These are phyloP conservation scores for Trichoderma guizhouense DNA, from an alignment of 2,329 filamentous ascomycete species.

Conservation along the genomic window DNA sequence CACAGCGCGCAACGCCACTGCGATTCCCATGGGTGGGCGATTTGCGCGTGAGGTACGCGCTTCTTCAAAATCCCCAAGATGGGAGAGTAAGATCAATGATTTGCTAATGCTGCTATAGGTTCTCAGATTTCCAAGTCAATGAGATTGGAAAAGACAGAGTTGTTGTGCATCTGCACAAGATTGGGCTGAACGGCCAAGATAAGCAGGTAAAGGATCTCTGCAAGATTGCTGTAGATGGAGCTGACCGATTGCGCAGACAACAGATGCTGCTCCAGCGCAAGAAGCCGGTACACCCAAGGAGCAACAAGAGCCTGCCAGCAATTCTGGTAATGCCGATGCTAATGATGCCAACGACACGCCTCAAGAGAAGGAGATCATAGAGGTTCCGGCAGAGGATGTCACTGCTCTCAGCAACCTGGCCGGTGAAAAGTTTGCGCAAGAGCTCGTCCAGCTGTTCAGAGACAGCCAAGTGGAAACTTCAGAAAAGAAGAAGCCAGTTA, in stretches of 20 bases:
- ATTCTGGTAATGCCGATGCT: conserved; percentile 19
- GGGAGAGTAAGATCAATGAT: background rate
- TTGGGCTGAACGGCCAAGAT: conserved; percentile 29
- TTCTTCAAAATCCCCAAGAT: background rate
- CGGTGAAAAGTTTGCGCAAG: conserved; percentile 37
- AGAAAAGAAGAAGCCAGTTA: conserved; percentile 33
- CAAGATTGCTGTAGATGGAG: background rate
- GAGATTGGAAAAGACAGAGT: conserved; percentile 75
- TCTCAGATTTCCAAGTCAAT: conserved; percentile 90
- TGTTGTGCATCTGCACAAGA: conserved; percentile 67
- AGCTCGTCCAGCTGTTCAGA: conserved; percentile 42
- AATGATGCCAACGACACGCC: conserved; percentile 23
- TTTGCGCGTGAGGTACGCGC: conserved; percentile 36
- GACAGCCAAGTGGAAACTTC: conserved; percentile 31
- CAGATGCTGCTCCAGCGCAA: background rate
- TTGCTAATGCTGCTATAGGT: conserved; percentile 45
- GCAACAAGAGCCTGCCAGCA: conserved; percentile 20
- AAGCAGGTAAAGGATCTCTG: conserved; percentile 1
- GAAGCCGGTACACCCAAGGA: conserved; percentile 12
- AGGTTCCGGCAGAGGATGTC: conserved; percentile 34
- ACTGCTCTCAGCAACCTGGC: conserved; percentile 39
- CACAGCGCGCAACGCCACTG: conserved; percentile 39
- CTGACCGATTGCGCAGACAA: background rate
- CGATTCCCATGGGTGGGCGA: conserved; percentile 39
- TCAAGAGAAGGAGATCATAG: conserved; percentile 21